These are phyloP conservation scores for Raffaelea albimanens DNA, from an alignment of 2,329 filamentous ascomycete species.

Conservation along the genomic window DNA sequence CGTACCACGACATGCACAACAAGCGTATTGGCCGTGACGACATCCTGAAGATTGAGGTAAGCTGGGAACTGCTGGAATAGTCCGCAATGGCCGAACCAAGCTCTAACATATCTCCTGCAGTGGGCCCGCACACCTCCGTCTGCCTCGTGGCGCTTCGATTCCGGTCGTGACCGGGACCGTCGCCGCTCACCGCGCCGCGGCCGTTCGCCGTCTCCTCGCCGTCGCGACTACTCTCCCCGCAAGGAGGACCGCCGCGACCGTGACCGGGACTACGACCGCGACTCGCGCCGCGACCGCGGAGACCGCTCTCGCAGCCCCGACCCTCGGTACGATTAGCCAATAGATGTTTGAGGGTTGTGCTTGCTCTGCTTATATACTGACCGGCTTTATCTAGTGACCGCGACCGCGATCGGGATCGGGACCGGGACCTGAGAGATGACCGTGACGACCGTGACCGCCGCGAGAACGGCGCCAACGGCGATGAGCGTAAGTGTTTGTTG, in stretches of 20 bases:
- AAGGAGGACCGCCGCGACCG: constrained; percentile 82
- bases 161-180: constrained; percentile 68
- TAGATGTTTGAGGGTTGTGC: too few species aligned
- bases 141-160: constrained; percentile 96
- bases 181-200: constrained; percentile 53
- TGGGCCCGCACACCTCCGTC: constrained; percentile 98
- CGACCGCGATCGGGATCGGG: constrained; percentile 22
- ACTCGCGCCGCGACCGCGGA: constrained; percentile 56
- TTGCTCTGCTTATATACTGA: neutral
- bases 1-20: constrained; percentile 99
- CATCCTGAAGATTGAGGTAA: constrained; percentile 92
- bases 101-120: constrained; percentile 34
- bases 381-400: constrained; percentile 22
- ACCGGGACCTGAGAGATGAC: constrained; percentile 30
- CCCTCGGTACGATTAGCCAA: constrained; percentile 36
- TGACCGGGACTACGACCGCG: constrained; percentile 63
- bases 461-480: constrained; percentile 71
- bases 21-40: constrained; percentile 96
- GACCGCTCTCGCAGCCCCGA: constrained; percentile 69
- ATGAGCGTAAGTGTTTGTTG: constrained; percentile 75
- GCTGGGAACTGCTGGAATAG: constrained; percentile 19
- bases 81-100: too few species aligned
- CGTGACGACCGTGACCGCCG: constrained; percentile 65
- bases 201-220: constrained; percentile 70
- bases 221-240: constrained; percentile 75